Percentiles rank a stretch among this genome's conserved stretches.
These are phyloP conservation scores for Blastobotrys mokoenaii DNA, from an alignment of 805 yeast species.

Conservation along the genomic window DNA sequence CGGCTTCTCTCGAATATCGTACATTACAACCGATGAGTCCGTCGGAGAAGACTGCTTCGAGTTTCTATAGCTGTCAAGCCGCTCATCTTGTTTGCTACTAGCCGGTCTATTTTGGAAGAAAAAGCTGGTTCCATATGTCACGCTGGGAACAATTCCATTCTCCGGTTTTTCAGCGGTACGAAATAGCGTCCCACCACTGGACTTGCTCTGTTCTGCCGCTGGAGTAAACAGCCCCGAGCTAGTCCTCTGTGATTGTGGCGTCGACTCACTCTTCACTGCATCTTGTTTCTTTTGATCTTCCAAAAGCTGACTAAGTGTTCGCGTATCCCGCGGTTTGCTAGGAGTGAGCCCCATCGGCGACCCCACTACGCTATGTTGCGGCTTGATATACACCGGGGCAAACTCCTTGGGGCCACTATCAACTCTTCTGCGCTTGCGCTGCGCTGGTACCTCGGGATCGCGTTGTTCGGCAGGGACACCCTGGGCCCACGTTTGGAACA, in stretches of 20 bases:
- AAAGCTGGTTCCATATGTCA: slow-evolving; percentile 7
- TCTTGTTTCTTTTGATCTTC: too few relatives aligned
- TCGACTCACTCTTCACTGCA: not conserved
- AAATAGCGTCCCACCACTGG: not conserved
- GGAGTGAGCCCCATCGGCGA: too few relatives aligned
- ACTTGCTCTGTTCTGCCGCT: not conserved
- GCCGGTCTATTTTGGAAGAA: slow-evolving; percentile 3
- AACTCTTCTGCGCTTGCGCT: too few relatives aligned
- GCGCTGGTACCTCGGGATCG: too few relatives aligned
- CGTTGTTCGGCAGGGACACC: too few relatives aligned
- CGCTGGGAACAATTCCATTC: slow-evolving; percentile 1
- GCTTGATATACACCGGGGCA: too few relatives aligned
- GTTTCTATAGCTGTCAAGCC: not conserved
- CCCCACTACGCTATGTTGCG: too few relatives aligned
- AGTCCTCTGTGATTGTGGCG: not conserved
- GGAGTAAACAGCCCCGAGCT: slow-evolving; percentile 7
- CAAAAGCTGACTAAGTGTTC: too few relatives aligned
- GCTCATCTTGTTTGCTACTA: not conserved
- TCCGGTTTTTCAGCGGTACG: not conserved
- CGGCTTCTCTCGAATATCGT: slow-evolving; percentile 1
- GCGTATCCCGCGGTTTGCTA: too few relatives aligned
- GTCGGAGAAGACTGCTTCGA: not conserved
- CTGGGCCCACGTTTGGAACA: too few relatives aligned
- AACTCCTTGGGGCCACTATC: too few relatives aligned
- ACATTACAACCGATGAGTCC: not conserved